Conservation (phyloP, 192 early-diverging fungal genomes). For the Coemansia sp. region DNA sequence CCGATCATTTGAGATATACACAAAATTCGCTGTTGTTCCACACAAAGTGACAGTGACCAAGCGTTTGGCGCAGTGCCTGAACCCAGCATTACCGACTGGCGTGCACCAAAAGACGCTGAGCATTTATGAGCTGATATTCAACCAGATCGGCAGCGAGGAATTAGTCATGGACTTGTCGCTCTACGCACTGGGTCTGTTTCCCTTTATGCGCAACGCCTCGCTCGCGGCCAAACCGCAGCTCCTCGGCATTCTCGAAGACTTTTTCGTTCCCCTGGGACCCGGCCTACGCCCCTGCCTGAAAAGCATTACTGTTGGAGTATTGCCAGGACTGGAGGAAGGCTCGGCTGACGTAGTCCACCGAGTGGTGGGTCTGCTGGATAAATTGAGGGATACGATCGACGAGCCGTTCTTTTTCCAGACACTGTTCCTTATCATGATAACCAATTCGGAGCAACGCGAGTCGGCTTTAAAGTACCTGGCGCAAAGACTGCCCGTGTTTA, state of each 20-base stretch:
- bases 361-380: slow-evolving; percentile 69
- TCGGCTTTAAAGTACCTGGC: slow-evolving; percentile 81
- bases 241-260: slow-evolving; percentile 73
- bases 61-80: slow-evolving; percentile 92
- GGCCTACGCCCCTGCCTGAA: slow-evolving; percentile 75
- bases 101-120: slow-evolving; percentile 94
- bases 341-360: slow-evolving; percentile 81
- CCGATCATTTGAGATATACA: slow-evolving; percentile 80
- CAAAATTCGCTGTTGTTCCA: slow-evolving; percentile 77
- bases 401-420: slow-evolving; percentile 79
- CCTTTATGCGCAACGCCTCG: slow-evolving; percentile 84
- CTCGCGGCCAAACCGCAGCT: slow-evolving; percentile 85
- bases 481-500: slow-evolving; percentile 63
- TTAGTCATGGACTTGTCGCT: slow-evolving; percentile 79
- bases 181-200: slow-evolving; percentile 89
- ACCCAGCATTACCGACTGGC: slow-evolving; percentile 91
- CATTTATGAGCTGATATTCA: slow-evolving; percentile 80
- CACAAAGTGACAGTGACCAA: slow-evolving; percentile 84
- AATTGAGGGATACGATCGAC: slow-evolving; percentile 68
- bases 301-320: slow-evolving; percentile 76
- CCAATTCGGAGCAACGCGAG: slow-evolving; percentile 64
- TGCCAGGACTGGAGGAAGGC: slow-evolving; percentile 89
- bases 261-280: slow-evolving; percentile 73
- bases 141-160: slow-evolving; percentile 70
- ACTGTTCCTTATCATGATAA: slow-evolving; percentile 81